Evolutionary conservation across 352 stramenopile genomes (phyloP).

Genomic region (Pythium chondricola): DNA sequence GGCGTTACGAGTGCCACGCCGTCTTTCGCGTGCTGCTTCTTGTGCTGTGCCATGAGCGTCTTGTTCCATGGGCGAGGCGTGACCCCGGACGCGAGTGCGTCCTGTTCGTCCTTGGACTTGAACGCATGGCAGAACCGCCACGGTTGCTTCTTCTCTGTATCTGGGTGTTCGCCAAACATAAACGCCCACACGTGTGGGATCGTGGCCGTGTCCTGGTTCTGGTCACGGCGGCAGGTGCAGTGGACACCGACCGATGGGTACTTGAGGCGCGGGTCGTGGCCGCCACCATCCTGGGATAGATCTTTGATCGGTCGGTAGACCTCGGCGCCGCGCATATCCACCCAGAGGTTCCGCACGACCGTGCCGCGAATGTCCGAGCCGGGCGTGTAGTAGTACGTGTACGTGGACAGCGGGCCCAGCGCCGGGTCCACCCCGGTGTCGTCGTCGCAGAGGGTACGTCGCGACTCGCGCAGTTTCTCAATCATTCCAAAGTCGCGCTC

Average conservation of each 20-base stretch:
- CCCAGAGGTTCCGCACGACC: slow-evolving; percentile 38
- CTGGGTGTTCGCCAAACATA: slow-evolving; percentile 2
- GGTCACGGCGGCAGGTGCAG: slow-evolving; percentile 4
- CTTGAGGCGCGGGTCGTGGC: slow-evolving; percentile 30
- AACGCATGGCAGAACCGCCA: slow-evolving; percentile 7
- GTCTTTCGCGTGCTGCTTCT: no score
- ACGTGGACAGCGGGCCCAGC: slow-evolving; percentile 1
- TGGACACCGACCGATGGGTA: slow-evolving; percentile 8
- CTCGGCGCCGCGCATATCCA: slow-evolving; percentile 32
- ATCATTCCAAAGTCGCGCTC: slow-evolving; percentile 9
- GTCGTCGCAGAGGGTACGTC: background rate
- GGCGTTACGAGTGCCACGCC: no score
- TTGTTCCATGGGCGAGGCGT: background rate
- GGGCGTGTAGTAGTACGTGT: slow-evolving; percentile 2
- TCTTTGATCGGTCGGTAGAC: slow-evolving; percentile 19
- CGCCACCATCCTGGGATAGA: slow-evolving; percentile 21
- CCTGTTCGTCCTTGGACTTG: background rate
- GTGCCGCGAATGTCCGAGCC: slow-evolving; percentile 21
- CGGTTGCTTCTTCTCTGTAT: background rate
- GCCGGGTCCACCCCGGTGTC: slow-evolving; percentile 11
- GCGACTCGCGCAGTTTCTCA: background rate
- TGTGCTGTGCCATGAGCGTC: background rate
- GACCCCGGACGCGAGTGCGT: background rate
- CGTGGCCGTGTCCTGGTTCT: background rate
- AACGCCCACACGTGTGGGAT: slow-evolving; percentile 2